Base-by-base conservation (phyloP, 495 filamentous ascomycete species). In the Mycothermus thermophilus region DNA sequence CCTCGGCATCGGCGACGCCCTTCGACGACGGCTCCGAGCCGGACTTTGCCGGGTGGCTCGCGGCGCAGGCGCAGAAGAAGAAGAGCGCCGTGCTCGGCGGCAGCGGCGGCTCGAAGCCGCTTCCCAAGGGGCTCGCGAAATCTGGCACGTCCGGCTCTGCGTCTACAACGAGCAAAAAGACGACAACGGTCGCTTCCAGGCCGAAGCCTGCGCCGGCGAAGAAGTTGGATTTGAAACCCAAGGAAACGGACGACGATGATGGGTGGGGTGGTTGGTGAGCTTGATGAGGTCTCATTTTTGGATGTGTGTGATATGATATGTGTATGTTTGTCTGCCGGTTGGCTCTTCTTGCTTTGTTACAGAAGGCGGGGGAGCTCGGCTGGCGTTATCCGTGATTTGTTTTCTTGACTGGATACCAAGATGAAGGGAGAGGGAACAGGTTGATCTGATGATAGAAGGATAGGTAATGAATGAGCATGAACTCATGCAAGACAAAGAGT, bases 1-100 rank as follows among this genome's bases (percentile, higher is more conserved):
- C 30, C 27, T 34, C 47, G 43, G 48, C 56, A 8, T 41, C 62
- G 0, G 51, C 64, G 2, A 65, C 62, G 9, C 67, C 75, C 0
- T 92, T 78, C 42, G 81, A 86, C 40, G 83, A 92, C 47, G 75
- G 77, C 20, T 78, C 77, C 2, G 85, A 95, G 48, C 85, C 85
- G 2, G 87, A 95, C 52, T 95, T 95, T 57, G 87, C 85, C 13
- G 84, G 83, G 4, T 93, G 87, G 85, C 55, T 94, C 27, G 83
- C 81, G 8, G 84, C 83, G 11, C 85, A 93, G 56, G 70, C 75
- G 13, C 61, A 79, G 44, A 71, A 79, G 41, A 93, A 88, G 57
- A 59, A 63, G 28, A 53, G 58, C 1, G 49, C 46, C 3, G n/a
- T n/a, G n/a, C n/a, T n/a, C n/a, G n/a, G n/a, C n/a, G 43, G 46